phyloP scores from a whole-genome alignment of 495 filamentous ascomycete genomes.

The Penicillium longicatenatum region DNA sequence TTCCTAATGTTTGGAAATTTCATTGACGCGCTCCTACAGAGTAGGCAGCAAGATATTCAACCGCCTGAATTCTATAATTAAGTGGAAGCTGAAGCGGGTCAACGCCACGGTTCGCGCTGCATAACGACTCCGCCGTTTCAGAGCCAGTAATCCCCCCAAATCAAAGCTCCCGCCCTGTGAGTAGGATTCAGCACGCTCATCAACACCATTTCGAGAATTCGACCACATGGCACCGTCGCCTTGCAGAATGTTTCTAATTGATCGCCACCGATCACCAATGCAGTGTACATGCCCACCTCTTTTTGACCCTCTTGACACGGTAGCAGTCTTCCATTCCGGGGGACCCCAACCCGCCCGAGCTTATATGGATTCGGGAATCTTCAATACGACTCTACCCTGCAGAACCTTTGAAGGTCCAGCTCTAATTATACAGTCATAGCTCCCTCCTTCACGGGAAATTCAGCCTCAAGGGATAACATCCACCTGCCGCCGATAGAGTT shows the following conservation, averaged over 20 bases:
- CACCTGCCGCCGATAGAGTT: conserved; percentile 17
- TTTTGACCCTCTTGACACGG: conserved; percentile 24
- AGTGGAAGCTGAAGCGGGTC: not conserved
- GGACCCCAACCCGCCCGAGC: not conserved
- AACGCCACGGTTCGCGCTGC: conserved; percentile 2
- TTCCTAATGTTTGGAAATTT: not conserved
- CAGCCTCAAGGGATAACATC: conserved; percentile 21
- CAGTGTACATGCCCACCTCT: conserved; percentile 17
- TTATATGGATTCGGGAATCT: conserved; percentile 17
- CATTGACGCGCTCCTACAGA: not conserved
- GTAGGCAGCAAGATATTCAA: conserved; percentile 6
- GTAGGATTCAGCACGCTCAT: not conserved
- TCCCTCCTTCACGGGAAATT: not conserved
- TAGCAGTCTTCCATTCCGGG: conserved; percentile 29
- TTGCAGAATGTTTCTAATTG: conserved; percentile 32
- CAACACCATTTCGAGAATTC: not conserved
- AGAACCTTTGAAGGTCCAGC: too few relatives aligned
- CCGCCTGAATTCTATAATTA: not conserved
- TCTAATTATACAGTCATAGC: conserved; percentile 1
- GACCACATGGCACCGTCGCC: conserved; percentile 32
- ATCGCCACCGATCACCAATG: conserved; percentile 24
- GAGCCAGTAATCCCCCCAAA: too few relatives aligned
- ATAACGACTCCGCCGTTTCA: not conserved
- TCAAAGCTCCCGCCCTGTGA: not conserved
- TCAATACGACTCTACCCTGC: conserved; percentile 18